Evolutionary conservation across 139 green algal species (phyloP), one percentile per base, ranked within the genome.

Genomic region (Closterium sp.): DNA sequence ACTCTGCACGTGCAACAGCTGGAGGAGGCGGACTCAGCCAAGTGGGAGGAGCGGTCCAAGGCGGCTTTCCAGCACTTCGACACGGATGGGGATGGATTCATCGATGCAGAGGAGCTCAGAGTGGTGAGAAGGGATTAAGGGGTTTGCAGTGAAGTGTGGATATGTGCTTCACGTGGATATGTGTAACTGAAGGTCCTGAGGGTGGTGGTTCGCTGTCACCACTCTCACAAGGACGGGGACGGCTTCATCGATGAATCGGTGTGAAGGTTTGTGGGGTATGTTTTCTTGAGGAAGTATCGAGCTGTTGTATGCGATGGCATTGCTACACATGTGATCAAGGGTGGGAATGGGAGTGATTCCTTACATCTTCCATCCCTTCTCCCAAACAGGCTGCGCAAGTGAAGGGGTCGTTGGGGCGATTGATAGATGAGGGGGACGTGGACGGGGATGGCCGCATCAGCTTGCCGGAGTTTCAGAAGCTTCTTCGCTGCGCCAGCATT

Each of bases 11-110:
- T 34, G 66, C 91, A 95, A 95, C 95, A 98, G 88, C 93, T 99
- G 84, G 95, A 96, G 86, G 98, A 99, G 94, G 96, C 97, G 4
- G 97, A 99, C 31, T 95, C 98, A 12, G 98, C 98, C 66, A 97
- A 98, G 89, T 95, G 98, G 34, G 93, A 97, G 31, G 98, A 99
- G 95, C 98, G 97, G n/a, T 97, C 95, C 1, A 97, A 97, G 25
- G 93, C 91, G 0, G 94, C 96, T 10, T 96, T 97, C 89, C 97
- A 97, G 84, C 97, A 99, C 91, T 98, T 90, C 87, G 97, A 99
- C 94, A 99, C 97, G 4, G 90, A 66, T 81, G 84, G 33, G 12
- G 84, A 87, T 8, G 90, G 90, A 4, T 93, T 69, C 87, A 93
- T 93, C 32, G 87, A 91, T 38, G 25, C 87, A 7, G 86, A 90